Conservation (phyloP, 1,284 basidiomycete species). For the Cryptococcus sp. region DNA sequence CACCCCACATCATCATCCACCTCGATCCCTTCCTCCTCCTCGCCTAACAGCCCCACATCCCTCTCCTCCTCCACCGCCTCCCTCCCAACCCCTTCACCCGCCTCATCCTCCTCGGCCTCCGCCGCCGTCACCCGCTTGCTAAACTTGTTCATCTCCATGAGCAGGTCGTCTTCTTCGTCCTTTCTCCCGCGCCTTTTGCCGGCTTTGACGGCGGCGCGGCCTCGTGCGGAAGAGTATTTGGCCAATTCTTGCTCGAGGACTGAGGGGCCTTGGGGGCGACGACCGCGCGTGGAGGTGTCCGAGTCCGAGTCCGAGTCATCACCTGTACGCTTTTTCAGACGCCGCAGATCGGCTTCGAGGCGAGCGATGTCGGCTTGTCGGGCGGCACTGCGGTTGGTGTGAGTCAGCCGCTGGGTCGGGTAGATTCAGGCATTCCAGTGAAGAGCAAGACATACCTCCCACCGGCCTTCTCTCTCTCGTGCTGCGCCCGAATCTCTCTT, state of each 20-base stretch:
- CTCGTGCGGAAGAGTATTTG: constrained; percentile 67
- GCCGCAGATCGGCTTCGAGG: constrained; percentile 83
- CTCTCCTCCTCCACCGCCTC: constrained; percentile 16
- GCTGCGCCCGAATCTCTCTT: constrained; percentile 67
- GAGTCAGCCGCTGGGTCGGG: too few relatives aligned
- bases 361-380: constrained; percentile 75
- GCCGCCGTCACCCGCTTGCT: constrained; percentile 58
- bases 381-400: constrained; percentile 54
- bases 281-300: constrained; percentile 28
- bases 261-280: constrained; percentile 57
- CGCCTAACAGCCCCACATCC: constrained; percentile 40
- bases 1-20: constrained; percentile 78
- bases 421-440: neutral
- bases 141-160: constrained; percentile 69
- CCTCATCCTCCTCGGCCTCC: constrained; percentile 24
- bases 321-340: constrained; percentile 54
- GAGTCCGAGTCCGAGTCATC: constrained; percentile 44
- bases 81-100: constrained; percentile 39
- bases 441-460: constrained; percentile 53
- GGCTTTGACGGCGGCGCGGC: constrained; percentile 55
- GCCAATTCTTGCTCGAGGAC: constrained; percentile 73
- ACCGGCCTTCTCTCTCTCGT: constrained; percentile 63
- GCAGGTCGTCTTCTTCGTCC: constrained; percentile 66
- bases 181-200: constrained; percentile 48
- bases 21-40: constrained; percentile 63